Percentiles rank a stretch among this genome's conserved stretches.
Evolutionary conservation across 1,284 basidiomycete species (phyloP).

Genomic region (Pyrrhoderma noxium): DNA sequence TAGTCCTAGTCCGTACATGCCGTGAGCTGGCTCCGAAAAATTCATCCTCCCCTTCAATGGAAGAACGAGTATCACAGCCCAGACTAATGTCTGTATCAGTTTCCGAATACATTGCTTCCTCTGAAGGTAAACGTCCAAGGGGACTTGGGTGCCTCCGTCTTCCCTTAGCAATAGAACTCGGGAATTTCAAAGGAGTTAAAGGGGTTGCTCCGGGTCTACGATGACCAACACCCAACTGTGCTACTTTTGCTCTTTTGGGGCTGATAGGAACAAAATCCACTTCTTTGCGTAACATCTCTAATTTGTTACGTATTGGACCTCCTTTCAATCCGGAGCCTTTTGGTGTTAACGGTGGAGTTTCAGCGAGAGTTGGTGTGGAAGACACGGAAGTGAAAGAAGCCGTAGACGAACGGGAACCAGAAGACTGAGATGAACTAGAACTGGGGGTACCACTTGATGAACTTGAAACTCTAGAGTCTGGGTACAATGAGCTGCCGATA

Average conservation of each 20-base stretch:
- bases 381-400: constrained; percentile 24
- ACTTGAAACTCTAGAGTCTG: constrained; percentile 4
- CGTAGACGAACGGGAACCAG: constrained; percentile 28
- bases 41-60: background rate
- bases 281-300: constrained; percentile 60
- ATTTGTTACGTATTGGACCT: constrained; percentile 33
- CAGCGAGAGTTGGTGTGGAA: constrained; percentile 15
- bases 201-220: constrained; percentile 12
- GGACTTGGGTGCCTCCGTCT: constrained; percentile 12
- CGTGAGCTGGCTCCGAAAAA: background rate
- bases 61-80: background rate
- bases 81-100: background rate
- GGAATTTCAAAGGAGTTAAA: constrained; percentile 1
- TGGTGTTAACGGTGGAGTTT: constrained; percentile 16
- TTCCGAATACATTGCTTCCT: constrained; percentile 9
- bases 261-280: constrained; percentile 63
- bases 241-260: constrained; percentile 46
- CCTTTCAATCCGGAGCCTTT: constrained; percentile 4
- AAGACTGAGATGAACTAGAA: constrained; percentile 18
- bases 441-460: constrained; percentile 22
- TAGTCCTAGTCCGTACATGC: constrained; percentile 35
- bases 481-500: background rate
- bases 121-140: constrained; percentile 10
- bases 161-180: background rate
- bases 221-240: constrained; percentile 29